phyloP scores from a whole-genome alignment of 1,139 yeast species.

The Blastobotrys ciferrii region DNA sequence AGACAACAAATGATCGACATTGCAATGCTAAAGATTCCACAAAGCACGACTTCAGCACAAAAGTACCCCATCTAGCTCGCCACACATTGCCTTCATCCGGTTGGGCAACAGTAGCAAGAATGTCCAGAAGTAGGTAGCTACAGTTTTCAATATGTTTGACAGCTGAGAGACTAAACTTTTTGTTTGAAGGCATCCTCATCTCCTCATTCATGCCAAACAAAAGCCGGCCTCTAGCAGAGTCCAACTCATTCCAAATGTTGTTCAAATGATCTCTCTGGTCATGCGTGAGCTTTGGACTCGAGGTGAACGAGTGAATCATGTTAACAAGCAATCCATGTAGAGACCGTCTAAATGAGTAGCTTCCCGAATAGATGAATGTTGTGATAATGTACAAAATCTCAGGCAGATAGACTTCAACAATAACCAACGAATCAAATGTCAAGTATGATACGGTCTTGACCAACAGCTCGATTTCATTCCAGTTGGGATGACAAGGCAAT shows the following conservation, averaged over 20 bases:
- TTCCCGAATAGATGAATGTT: conserved; percentile 70
- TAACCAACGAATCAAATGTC: conserved; percentile 67
- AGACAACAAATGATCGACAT: conserved; percentile 65
- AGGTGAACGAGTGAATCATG: conserved; percentile 67
- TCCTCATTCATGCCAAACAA: conserved; percentile 80
- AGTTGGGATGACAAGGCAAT: conserved; percentile 55
- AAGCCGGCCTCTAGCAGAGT: conserved; percentile 71
- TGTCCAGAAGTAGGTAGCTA: conserved; percentile 57
- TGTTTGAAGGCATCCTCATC: conserved; percentile 42
- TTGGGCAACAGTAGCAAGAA: conserved; percentile 54
- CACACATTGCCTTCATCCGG: conserved; percentile 53
- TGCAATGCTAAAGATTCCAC: conserved; percentile 58
- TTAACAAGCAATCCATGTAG: conserved; percentile 67
- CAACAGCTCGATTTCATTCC: conserved; percentile 72
- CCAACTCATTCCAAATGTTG: conserved; percentile 55
- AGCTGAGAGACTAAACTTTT: conserved; percentile 51
- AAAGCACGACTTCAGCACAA: conserved; percentile 65
- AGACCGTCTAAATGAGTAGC: conserved; percentile 63
- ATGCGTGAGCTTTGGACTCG: conserved; percentile 52
- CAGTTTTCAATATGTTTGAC: conserved; percentile 60
- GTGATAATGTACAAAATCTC: conserved; percentile 72
- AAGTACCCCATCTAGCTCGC: conserved; percentile 69
- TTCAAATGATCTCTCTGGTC: conserved; percentile 48
- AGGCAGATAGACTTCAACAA: conserved; percentile 66
- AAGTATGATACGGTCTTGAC: conserved; percentile 64